Percentiles rank a stretch among this genome's conserved stretches.
These are phyloP conservation scores for Mikania micrantha DNA, from an alignment of 129 eudicot genomes.

Conservation along the genomic window DNA sequence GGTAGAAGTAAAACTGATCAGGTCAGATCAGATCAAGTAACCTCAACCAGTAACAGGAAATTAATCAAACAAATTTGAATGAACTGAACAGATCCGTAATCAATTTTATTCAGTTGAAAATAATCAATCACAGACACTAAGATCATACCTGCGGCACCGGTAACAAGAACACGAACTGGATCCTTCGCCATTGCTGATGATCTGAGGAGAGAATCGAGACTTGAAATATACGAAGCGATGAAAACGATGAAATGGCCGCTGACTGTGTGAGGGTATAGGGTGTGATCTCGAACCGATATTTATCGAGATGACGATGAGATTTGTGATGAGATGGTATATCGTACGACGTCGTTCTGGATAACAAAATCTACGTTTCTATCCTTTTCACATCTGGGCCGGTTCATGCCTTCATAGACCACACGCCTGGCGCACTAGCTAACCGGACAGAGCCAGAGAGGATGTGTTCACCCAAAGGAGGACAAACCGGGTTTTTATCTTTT, in stretches of 20 bases:
- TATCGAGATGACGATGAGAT: constrained; percentile 18
- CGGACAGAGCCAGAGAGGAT: too few species aligned
- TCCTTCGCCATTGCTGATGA: constrained; percentile 61
- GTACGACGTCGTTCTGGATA: constrained; percentile 20
- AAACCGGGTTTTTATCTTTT: too few species aligned
- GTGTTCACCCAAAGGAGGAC: too few species aligned
- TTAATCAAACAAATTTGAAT: not conserved
- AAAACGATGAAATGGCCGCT: constrained; percentile 16
- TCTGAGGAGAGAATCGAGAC: constrained; percentile 9
- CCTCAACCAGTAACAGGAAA: not conserved
- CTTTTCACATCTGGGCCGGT: constrained; percentile 24
- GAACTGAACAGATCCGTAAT: constrained; percentile 14
- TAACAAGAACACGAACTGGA: constrained; percentile 84
- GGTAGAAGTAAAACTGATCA: not conserved
- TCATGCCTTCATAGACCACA: constrained; percentile 20
- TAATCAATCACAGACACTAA: not conserved
- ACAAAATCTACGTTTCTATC: not conserved
- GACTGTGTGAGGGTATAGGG: not conserved
- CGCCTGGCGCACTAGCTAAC: constrained; percentile 22
- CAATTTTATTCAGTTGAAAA: not conserved
- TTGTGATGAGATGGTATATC: not conserved
- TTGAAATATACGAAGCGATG: constrained; percentile 4
- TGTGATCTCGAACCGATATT: constrained; percentile 11
- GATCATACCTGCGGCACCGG: constrained; percentile 84
- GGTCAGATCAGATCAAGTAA: not conserved